Percentiles rank a stretch among this genome's conserved stretches.
phyloP scores from a whole-genome alignment of 768 basidiomycete species.

The Lenzites betulinus region DNA sequence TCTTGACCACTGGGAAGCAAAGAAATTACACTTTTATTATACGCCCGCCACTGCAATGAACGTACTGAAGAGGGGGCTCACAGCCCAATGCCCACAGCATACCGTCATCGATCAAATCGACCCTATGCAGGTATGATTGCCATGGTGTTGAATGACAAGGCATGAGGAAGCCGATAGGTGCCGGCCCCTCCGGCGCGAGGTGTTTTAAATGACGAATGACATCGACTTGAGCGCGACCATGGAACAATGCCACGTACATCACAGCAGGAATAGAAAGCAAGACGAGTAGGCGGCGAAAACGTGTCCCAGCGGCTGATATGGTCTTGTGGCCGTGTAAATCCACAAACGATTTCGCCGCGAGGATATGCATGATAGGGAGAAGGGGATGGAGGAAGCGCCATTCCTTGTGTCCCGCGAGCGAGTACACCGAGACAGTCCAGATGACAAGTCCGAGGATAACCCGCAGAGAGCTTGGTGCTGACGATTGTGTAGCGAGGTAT shows the following conservation, averaged over 20 bases:
- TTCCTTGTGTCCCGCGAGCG: constrained; percentile 90
- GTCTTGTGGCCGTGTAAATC: constrained; percentile 30
- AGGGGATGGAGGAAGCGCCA: constrained; percentile 96
- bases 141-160: constrained; percentile 97
- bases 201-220: constrained; percentile 69
- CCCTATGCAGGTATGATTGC: constrained; percentile 81
- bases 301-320: background rate
- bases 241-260: constrained; percentile 72
- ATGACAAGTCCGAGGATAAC: constrained; percentile 51
- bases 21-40: constrained; percentile 1
- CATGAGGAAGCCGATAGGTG: constrained; percentile 79
- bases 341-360: constrained; percentile 73
- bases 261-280: constrained; percentile 59
- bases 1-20: constrained; percentile 47
- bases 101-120: constrained; percentile 54
- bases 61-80: constrained; percentile 88
- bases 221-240: constrained; percentile 77
- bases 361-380: constrained; percentile 78
- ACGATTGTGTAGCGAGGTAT: constrained; percentile 36
- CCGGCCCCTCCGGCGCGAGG: constrained; percentile 50
- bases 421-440: constrained; percentile 74
- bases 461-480: constrained; percentile 25
- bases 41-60: constrained; percentile 5
- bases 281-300: constrained; percentile 33
- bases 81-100: constrained; percentile 86